A percentile compares a stretch with the other conserved stretches of the same genome.
Evolutionary conservation across 768 basidiomycete species (phyloP).

Genomic region (Candolleomyces aberdarensis): DNA sequence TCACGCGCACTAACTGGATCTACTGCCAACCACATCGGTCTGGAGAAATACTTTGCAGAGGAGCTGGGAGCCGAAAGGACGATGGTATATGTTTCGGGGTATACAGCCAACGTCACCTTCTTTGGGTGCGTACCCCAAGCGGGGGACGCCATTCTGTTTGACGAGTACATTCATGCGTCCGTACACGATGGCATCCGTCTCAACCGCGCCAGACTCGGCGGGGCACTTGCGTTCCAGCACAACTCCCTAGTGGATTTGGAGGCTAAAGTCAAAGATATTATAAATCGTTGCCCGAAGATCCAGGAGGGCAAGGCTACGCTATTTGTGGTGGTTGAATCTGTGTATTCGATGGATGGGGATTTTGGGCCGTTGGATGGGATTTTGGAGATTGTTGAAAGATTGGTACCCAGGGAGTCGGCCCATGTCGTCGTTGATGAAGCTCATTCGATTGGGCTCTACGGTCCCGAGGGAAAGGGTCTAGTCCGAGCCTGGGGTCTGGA

Average conservation of each 20-base stretch:
- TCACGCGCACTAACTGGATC: neutral
- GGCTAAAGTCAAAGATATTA: neutral
- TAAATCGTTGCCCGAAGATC: neutral
- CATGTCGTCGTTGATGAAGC: neutral
- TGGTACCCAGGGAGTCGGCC: neutral
- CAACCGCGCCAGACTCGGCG: neutral
- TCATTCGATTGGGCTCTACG: neutral
- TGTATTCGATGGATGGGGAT: neutral
- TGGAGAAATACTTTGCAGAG: neutral
- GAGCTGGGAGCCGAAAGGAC: neutral
- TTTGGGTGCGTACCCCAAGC: neutral
- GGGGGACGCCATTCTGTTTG: neutral
- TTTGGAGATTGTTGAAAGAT: neutral
- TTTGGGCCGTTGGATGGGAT: neutral
- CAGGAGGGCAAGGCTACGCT: neutral
- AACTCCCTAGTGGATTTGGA: neutral
- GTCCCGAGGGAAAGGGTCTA: neutral
- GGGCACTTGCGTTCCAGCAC: neutral
- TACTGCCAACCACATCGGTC: neutral
- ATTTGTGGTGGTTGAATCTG: neutral
- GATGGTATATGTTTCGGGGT: neutral
- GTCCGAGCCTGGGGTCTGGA: neutral
- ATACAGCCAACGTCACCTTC: neutral
- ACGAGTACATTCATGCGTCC: neutral
- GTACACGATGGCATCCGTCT: neutral